Percentiles rank a stretch among this genome's conserved stretches.
Evolutionary conservation across 2,329 filamentous ascomycete species (phyloP).

Genomic region (Peltaster fructicola): DNA sequence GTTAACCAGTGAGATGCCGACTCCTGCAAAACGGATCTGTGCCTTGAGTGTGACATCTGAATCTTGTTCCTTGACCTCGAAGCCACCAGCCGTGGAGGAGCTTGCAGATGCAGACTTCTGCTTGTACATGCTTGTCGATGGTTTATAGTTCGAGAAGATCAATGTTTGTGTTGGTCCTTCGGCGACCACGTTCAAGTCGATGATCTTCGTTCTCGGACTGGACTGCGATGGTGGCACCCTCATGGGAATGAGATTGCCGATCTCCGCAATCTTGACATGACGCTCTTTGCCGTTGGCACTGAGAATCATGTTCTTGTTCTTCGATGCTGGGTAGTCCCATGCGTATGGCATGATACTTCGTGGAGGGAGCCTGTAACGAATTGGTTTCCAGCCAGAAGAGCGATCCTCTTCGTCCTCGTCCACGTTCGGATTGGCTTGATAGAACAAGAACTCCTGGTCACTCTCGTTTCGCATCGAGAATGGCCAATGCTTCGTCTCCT

Average conservation of each 20-base stretch:
- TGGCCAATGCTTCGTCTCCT: slow-evolving; percentile 91
- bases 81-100: slow-evolving; percentile 48
- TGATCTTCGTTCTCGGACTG: slow-evolving; percentile 63
- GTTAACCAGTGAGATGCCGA: slow-evolving; percentile 89
- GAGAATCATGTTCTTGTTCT: slow-evolving; percentile 82
- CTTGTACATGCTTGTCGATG: slow-evolving; percentile 80
- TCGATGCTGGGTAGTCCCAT: slow-evolving; percentile 98
- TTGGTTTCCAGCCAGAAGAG: slow-evolving; percentile 73
- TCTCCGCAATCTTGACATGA: slow-evolving; percentile 88
- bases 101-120: slow-evolving; percentile 39
- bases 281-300: slow-evolving; percentile 62
- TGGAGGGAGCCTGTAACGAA: slow-evolving; percentile 78
- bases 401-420: slow-evolving; percentile 79
- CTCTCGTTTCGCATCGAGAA: slow-evolving; percentile 98
- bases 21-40: slow-evolving; percentile 70
- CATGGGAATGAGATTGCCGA: slow-evolving; percentile 90
- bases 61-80: slow-evolving; percentile 87
- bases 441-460: slow-evolving; percentile 91
- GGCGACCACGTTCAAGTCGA: slow-evolving; percentile 90
- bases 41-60: slow-evolving; percentile 78
- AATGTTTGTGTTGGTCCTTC: slow-evolving; percentile 90
- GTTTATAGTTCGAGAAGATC: slow-evolving; percentile 84
- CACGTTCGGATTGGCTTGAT: slow-evolving; percentile 79
- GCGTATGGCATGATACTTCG: slow-evolving; percentile 98
- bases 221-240: slow-evolving; percentile 53